Conservation (phyloP, 164 flowering plant species). For the Paratinospora sagittata region DNA sequence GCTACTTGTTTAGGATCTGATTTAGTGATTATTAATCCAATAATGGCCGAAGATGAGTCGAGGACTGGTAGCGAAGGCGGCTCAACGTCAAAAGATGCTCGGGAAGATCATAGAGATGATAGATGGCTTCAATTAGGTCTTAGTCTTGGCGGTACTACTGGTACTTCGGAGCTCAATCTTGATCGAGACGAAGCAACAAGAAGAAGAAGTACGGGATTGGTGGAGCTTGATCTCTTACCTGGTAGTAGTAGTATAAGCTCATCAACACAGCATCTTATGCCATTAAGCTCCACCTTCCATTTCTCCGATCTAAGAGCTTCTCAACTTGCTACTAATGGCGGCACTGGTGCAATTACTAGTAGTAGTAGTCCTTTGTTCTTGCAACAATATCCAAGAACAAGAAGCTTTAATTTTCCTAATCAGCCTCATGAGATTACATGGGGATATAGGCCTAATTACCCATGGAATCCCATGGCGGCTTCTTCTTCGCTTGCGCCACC, state of each 20-base stretch:
- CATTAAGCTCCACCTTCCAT: slow-evolving; percentile 16
- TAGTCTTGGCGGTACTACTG: slow-evolving; percentile 42
- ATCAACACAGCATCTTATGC: slow-evolving; percentile 14
- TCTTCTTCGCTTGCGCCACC: slow-evolving; percentile 34
- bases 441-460: slow-evolving; percentile 38
- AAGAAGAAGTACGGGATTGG: slow-evolving; percentile 16
- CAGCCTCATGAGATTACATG: slow-evolving; percentile 34
- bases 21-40: slow-evolving; percentile 14
- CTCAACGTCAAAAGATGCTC: slow-evolving; percentile 34
- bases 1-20: slow-evolving; percentile 36
- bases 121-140: slow-evolving; percentile 82
- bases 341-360: neutral
- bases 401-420: slow-evolving; percentile 20
- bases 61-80: slow-evolving; percentile 43
- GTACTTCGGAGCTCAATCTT: slow-evolving; percentile 1
- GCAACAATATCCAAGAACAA: slow-evolving; percentile 22
- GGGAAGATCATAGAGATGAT: slow-evolving; percentile 27
- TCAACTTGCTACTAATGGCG: neutral
- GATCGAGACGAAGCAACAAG: neutral
- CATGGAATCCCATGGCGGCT: slow-evolving; percentile 18
- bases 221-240: slow-evolving; percentile 59
- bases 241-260: slow-evolving; percentile 9
- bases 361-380: slow-evolving; percentile 24
- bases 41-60: slow-evolving; percentile 68
- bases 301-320: slow-evolving; percentile 20